Evolutionary conservation across 169 alveolate genomes (phyloP), one percentile per base, ranked within the genome.

Genomic region (Plasmodium malariae): DNA sequence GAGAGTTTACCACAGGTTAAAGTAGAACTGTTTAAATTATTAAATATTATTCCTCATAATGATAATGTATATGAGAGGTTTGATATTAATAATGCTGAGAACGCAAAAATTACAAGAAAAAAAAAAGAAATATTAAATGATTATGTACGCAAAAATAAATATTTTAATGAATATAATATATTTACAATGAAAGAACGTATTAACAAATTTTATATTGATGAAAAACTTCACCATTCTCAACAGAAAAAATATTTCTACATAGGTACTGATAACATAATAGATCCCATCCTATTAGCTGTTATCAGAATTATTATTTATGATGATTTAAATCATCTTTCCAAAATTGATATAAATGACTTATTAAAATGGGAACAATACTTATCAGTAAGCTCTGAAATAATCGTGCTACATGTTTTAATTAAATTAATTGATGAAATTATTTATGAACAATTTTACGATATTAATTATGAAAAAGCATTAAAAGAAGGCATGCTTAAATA

Each of bases 151-250:
- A 83, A 83, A 83, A 83, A 83, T 69, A 83, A 54, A 67, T 83
- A 83, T 24, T 68, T 83, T 43, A 65, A 83, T 49, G 91, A 83
- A 59, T 83, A 83, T 59, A 83, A 83, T 40, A 83, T 83, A 55
- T 83, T 83, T 83, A 83, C 83, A 21, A 67, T 83, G 86, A 83
- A 83, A 83, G 91, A 83, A 37, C 83, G 85, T 28, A 83, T 83
- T 37, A 83, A 83, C 71, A 67, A 65, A 83, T 83, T 83, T 30
- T 68, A 43, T 32, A 68, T 83, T 59, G 85, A 83, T 21, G 91
- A 83, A 83, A 83, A 83, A 60, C n/a, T 83, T 7, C 76, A 62
- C 37, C 65, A 62, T 55, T 19, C 19, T 55, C 78, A 17, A n/a
- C 12, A 26, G 28, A 59, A 45, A 69, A 69, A 69, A 69, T 83